Percentiles rank a stretch among this genome's conserved stretches.
These are phyloP conservation scores for Phylloporus sp. DNA, from an alignment of 1,284 basidiomycete species.

Conservation along the genomic window DNA sequence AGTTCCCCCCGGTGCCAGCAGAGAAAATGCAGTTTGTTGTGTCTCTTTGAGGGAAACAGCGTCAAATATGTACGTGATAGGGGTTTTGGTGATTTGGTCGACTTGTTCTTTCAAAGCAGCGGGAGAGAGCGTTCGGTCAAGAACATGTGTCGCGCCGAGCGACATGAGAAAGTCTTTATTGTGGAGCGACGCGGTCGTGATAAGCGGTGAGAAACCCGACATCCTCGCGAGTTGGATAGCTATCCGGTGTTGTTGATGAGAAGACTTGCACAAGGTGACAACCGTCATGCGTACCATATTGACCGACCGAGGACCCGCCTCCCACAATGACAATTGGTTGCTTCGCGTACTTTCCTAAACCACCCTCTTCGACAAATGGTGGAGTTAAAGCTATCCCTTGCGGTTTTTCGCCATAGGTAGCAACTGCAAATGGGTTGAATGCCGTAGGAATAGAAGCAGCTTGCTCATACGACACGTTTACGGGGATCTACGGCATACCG, in stretches of 20 bases:
- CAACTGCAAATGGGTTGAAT: not conserved
- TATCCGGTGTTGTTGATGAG: not conserved
- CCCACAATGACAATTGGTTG: not conserved
- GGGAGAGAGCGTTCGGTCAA: slow-evolving; percentile 40
- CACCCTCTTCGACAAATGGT: not conserved
- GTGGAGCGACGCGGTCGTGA: slow-evolving; percentile 48
- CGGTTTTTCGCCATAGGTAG: not conserved
- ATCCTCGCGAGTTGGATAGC: slow-evolving; percentile 49
- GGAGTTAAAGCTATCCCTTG: not conserved
- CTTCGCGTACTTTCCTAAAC: not conserved
- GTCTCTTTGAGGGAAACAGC: slow-evolving; percentile 30
- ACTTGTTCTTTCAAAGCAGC: slow-evolving; percentile 15
- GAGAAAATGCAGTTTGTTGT: slow-evolving; percentile 10
- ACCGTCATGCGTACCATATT: not conserved
- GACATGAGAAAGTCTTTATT: slow-evolving; percentile 46
- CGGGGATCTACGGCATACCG: not conserved
- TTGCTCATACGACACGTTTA: not conserved
- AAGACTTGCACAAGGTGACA: not conserved
- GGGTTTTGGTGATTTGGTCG: slow-evolving; percentile 7
- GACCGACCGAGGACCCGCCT: not conserved
- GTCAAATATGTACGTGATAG: slow-evolving; percentile 25
- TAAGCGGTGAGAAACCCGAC: slow-evolving; percentile 48
- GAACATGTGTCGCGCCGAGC: slow-evolving; percentile 51
- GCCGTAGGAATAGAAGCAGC: not conserved
- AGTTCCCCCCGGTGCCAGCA: slow-evolving; percentile 21